Base-by-base conservation (phyloP, 148 eudicot species). In the Nyssa sinensis region DNA sequence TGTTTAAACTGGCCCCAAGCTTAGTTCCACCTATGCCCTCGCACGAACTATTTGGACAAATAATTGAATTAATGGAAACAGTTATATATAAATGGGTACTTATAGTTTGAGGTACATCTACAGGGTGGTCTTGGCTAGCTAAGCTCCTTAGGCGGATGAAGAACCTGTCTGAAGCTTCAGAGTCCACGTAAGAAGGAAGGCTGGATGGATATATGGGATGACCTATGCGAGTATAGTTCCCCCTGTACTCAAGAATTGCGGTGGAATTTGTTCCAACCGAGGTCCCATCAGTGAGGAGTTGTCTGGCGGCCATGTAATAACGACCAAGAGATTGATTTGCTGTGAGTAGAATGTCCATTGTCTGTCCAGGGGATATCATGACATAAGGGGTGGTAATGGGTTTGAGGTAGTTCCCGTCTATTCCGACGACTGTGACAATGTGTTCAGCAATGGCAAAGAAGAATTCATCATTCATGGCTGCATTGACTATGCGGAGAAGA, bases 1-100 rank as follows among this genome's bases (percentile, higher is more conserved):
- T 73, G 58, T 73, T 73, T 21, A 73, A 23, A 67, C 67, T 62
- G 5, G 75, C 16, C 19, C 59, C 67, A 11, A 73, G 13, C 58
- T 4, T 3, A 3, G 31, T 49, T 16, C 65, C 74, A 57, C 4
- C 34, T 5, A 30, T 1, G 10, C 17, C 69, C 24, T 19, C 35
- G 16, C 16, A 61, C 2, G 75, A 24, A 31, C 58, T 61, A 16
- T 62, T 61, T 24, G 34, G 4, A 4, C 28, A 27, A 14, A 28
- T 29, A 55, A 55, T 19, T 37, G 1, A 14, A 7, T 66, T 66
- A 67, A 62, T 44, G 1, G 78, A 66, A 63, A 75, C 58, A 19
- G 31, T 44, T 14, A 47, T 64, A 39, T 49, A 51, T 63, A 75
- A 14, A 62, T 23, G 25, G 4, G 13, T 21, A 1, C 35, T 35